These are phyloP conservation scores for Aspergillus sp. DNA, from an alignment of 2,329 filamentous ascomycete species.

Conservation along the genomic window DNA sequence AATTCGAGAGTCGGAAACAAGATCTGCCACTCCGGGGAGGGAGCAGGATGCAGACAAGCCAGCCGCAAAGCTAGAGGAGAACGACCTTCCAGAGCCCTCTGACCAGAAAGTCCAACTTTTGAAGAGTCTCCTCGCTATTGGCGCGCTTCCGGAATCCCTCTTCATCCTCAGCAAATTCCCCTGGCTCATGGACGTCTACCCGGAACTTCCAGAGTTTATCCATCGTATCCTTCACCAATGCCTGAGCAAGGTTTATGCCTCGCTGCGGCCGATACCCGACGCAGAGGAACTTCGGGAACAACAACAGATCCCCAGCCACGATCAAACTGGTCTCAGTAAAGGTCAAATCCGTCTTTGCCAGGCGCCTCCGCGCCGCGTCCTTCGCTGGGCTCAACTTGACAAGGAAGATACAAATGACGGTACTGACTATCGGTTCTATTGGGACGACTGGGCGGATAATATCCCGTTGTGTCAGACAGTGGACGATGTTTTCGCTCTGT, in stretches of 20 bases:
- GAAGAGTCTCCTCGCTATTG: constrained; percentile 82
- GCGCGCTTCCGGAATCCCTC: constrained; percentile 86
- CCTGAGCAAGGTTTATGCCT: constrained; percentile 70
- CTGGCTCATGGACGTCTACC: constrained; percentile 84
- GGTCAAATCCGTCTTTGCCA: constrained; percentile 64
- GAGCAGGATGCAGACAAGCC: constrained; percentile 51
- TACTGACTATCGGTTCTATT: constrained; percentile 84
- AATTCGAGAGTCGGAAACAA: constrained; percentile 52
- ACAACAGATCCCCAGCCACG: constrained; percentile 53
- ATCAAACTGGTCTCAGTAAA: constrained; percentile 68
- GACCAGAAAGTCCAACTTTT: constrained; percentile 88
- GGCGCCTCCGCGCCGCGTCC: constrained; percentile 61
- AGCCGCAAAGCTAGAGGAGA: constrained; percentile 40
- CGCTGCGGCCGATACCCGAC: constrained; percentile 48
- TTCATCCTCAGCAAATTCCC: constrained; percentile 90
- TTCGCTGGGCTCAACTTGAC: constrained; percentile 84
- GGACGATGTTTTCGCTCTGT: constrained; percentile 86
- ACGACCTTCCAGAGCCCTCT: constrained; percentile 66
- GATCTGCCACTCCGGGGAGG: constrained; percentile 54
- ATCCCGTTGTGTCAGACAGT: constrained; percentile 86
- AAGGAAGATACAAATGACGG: constrained; percentile 72
- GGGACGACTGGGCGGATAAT: constrained; percentile 95
- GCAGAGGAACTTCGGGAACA: constrained; percentile 46
- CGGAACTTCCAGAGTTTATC: constrained; percentile 75
- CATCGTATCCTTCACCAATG: constrained; percentile 84